A percentile compares a stretch with the other conserved stretches of the same genome.
Conservation (phyloP, 352 stramenopile genomes). For the Discostella stelligera region DNA sequence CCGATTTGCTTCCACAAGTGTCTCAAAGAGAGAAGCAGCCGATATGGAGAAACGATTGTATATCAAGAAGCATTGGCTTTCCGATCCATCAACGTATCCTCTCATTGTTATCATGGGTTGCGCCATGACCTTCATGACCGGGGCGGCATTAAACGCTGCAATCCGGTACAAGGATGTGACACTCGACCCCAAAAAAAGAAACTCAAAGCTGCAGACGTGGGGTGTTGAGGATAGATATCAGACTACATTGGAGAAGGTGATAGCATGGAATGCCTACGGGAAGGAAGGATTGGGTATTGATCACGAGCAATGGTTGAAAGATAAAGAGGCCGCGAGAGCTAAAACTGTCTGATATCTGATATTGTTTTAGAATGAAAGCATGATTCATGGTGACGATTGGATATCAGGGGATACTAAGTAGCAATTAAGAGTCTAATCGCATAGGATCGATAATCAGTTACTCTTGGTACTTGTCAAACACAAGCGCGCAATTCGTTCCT, state of each 20-base stretch:
- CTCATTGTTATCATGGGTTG: constrained; percentile 36
- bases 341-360: not conserved
- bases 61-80: constrained; percentile 42
- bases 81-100: constrained; percentile 41
- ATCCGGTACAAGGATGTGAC: constrained; percentile 43
- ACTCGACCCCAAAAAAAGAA: constrained; percentile 35
- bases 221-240: not conserved
- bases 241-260: constrained; percentile 34
- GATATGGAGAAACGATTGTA: not conserved
- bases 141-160: constrained; percentile 33
- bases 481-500: constrained; percentile 85
- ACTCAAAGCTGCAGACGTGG: not conserved
- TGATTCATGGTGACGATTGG: not conserved
- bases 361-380: no score
- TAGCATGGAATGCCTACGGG: constrained; percentile 39
- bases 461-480: constrained; percentile 86
- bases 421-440: constrained; percentile 8
- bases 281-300: constrained; percentile 62
- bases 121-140: constrained; percentile 34
- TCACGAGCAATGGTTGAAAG: constrained; percentile 55
- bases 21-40: not conserved
- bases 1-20: not conserved
- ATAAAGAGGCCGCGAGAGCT: constrained; percentile 13
- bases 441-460: constrained; percentile 29
- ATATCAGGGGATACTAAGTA: not conserved